phyloP scores from a whole-genome alignment of 257 asterid species.

The Primulina tabacum region DNA sequence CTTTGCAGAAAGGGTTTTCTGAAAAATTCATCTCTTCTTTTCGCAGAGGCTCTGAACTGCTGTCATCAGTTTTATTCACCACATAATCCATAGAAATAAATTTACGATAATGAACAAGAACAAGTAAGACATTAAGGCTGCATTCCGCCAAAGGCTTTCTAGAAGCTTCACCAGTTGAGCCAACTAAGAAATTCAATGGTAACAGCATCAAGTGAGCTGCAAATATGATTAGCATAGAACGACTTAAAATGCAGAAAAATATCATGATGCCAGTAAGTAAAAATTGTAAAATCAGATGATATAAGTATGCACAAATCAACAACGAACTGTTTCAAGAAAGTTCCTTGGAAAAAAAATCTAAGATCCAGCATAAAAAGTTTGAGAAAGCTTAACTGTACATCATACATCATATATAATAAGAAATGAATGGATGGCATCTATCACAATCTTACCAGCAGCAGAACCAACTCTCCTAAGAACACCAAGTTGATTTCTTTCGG shows the following conservation, averaged over 20 bases:
- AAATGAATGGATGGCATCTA: constrained; percentile 11
- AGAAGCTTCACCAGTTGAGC: constrained; percentile 74
- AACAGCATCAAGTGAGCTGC: constrained; percentile 85
- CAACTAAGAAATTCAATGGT: constrained; percentile 72
- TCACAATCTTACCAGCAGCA: constrained; percentile 70
- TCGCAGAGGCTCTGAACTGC: constrained; percentile 43
- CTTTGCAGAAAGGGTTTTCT: constrained; percentile 85
- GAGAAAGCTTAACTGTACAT: constrained; percentile 15
- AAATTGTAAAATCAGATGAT: constrained; percentile 2
- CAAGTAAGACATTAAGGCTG: constrained; percentile 80
- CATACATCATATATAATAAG: constrained; percentile 8
- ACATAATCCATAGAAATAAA: constrained; percentile 48
- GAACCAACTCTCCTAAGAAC: constrained; percentile 88
- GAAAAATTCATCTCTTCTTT: constrained; percentile 65
- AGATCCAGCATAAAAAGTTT: constrained; percentile 6
- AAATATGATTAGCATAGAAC: constrained; percentile 27
- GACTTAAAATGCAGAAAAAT: constrained; percentile 22
- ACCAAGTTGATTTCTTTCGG: constrained; percentile 72
- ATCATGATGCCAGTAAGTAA: neutral
- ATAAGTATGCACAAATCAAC: neutral
- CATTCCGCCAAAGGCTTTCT: constrained; percentile 73
- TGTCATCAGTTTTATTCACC: constrained; percentile 50
- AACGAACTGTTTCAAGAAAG: constrained; percentile 9
- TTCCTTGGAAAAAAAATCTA: neutral
- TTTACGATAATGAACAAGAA: constrained; percentile 71